Percentiles rank a stretch among this genome's conserved stretches.
These are phyloP conservation scores for Panaeolus papilionaceus DNA, from an alignment of 768 basidiomycete species.

Conservation along the genomic window DNA sequence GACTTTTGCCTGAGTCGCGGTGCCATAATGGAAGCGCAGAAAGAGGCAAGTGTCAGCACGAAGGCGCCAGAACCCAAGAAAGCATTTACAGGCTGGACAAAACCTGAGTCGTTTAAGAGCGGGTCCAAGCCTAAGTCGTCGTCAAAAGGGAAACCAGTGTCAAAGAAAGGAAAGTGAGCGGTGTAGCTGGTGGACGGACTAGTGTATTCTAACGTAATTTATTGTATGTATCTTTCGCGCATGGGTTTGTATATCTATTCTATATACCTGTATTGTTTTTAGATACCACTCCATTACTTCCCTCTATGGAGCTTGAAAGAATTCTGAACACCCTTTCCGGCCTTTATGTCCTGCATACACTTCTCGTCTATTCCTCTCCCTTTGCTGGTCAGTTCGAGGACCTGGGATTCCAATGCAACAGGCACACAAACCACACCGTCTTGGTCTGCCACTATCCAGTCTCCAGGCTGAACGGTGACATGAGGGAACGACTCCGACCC, in stretches of 20 bases:
- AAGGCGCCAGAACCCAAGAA: conserved; percentile 17
- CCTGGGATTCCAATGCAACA: conserved; percentile 53
- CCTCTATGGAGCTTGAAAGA: conserved; percentile 84
- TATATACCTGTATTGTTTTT: conserved; percentile 23
- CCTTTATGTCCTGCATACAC: conserved; percentile 77
- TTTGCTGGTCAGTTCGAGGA: conserved; percentile 61
- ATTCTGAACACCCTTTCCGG: conserved; percentile 74
- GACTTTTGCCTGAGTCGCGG: conserved; percentile 87
- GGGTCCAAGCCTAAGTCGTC: conserved; percentile 17
- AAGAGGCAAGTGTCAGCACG: conserved; percentile 33
- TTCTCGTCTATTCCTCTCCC: conserved; percentile 70
- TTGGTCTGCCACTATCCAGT: conserved; percentile 85
- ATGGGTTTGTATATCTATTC: conserved; percentile 15
- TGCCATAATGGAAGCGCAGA: conserved; percentile 77
- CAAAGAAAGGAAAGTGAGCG: conserved; percentile 23
- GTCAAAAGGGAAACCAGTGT: conserved; percentile 19
- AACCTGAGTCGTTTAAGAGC: conserved; percentile 25
- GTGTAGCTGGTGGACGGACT: not conserved
- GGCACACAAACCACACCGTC: conserved; percentile 92
- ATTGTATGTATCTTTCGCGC: conserved; percentile 7
- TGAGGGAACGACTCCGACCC: conserved; percentile 54
- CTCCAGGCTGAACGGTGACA: conserved; percentile 71
- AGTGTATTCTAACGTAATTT: not conserved
- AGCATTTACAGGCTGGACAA: conserved; percentile 26
- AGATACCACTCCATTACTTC: conserved; percentile 31